Base-by-base conservation (phyloP, 495 filamentous ascomycete species). In the Pseudomonodictys pantanalensis region DNA sequence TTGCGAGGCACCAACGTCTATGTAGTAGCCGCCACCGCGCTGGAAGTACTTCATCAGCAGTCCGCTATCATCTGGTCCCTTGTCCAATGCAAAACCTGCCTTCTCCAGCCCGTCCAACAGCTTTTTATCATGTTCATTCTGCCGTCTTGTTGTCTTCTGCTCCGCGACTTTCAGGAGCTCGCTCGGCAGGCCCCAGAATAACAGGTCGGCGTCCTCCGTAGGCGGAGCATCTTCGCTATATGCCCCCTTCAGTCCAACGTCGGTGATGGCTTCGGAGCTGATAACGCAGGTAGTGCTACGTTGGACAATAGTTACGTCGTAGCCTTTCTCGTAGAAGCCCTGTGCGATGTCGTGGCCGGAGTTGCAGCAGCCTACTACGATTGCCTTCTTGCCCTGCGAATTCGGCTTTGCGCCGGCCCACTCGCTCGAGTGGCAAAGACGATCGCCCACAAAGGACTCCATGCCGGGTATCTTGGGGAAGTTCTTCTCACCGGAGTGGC, bases 271-370 rank as follows among this genome's bases (percentile, higher is more conserved):
- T 17, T 32, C 12, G 18, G 57, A 61, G 0, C 81, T 79, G 6
- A 91, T 72, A 30, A 95, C 85, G 52, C 78, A 85, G 0, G 90
- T 92, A 12, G 83, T 83, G 0, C 85, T 86, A 17, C 90, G 82
- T 75, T 95, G 90, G 10, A 95, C 76, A 66, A 95, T 83, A 8
- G 89, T 92, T n/a, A 92, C 86, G n/a, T 87, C 78, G 62, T 88
- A 87, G 1, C 90, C 90, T 38, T 88, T 84, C 66, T 92, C 88
- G 68, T 83, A 84, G 67, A 79, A 92, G 63, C 92, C 86, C 68
- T 92, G 88, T 28, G 86, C 85, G 60, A 95, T 95, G 68, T 95
- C 90, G 63, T 92, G 85, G 10, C 78, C 83, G 1, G 87, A 91
- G 68, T 92, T 93, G 71, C 90, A 90, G 26, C 83, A 85, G 3